Evolutionary conservation across 2,329 filamentous ascomycete species (phyloP), one percentile per base, ranked within the genome.

Genomic region (Fusarium udum): DNA sequence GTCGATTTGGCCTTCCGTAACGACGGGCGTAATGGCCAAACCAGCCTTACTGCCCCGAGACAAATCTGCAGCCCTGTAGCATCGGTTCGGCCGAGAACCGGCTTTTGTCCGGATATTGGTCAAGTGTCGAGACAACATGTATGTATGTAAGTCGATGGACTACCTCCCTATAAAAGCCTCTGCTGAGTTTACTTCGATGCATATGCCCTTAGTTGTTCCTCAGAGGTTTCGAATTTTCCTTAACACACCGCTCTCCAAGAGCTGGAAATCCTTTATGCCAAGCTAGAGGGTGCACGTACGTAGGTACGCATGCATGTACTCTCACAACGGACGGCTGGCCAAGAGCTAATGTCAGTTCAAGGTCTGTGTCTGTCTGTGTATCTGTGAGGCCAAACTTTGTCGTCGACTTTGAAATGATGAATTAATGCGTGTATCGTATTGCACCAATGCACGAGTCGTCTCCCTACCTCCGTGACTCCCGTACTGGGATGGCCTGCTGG

Each of bases 11-110:
- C n/a, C n/a, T n/a, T n/a, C n/a, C n/a, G n/a, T n/a, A n/a, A 26
- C 51, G 52, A 67, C 57, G 69, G 60, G 32, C 57, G 20, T 69
- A 69, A 52, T 26, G 42, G 8, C 40, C 58, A 32, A 40, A 40
- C 43, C 37, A 61, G 43, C 40, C 42, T 61, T 48, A 43, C 26
- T 51, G 36, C 36, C 40, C 40, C 20, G 34, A 58, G 42, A 52
- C 39, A 57, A 34, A 68, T 39, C 64, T 73, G 61, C 70, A 73
- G 71, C 61, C 70, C 59, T 65, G 67, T 42, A 57, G 20, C 45
- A 37, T 42, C 36, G 20, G 58, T 60, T 74, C 73, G 71, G 73
- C 73, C 73, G 65, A 76, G 73, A 61, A 22, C 46, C 69, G 68
- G 74, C 37, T 61, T 59, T 69, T 65, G 36, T 24, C 36, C 52